Evolutionary conservation across 257 asterid species (phyloP).

Genomic region (Jaltomata sinuosa): DNA sequence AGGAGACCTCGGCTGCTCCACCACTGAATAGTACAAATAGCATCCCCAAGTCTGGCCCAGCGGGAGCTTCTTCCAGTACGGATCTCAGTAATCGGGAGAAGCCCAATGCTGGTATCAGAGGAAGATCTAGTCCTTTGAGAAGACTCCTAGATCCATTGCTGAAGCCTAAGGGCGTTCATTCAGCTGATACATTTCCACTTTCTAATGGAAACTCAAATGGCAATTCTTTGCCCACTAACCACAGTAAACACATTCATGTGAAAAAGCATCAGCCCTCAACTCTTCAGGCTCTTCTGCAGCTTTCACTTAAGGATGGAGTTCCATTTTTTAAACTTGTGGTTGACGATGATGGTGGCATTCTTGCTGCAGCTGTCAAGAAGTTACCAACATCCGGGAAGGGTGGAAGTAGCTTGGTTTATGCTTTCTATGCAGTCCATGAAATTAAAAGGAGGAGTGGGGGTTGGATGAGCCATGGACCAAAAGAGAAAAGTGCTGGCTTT

Average conservation of each 20-base stretch:
- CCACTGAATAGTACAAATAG: constrained; percentile 28
- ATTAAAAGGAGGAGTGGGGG: constrained; percentile 56
- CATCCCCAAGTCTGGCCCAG: constrained; percentile 46
- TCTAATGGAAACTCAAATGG: background rate
- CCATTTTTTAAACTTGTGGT: constrained; percentile 76
- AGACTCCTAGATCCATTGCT: constrained; percentile 74
- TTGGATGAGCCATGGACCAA: constrained; percentile 78
- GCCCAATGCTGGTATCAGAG: constrained; percentile 33
- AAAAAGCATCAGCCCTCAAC: constrained; percentile 30
- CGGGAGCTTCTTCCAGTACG: constrained; percentile 19
- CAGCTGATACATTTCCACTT: constrained; percentile 22
- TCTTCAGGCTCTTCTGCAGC: constrained; percentile 67
- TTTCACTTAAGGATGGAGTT: constrained; percentile 54
- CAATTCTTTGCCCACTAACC: constrained; percentile 10
- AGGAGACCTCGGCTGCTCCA: constrained; percentile 54
- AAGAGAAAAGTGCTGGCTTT: constrained; percentile 45
- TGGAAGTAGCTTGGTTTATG: constrained; percentile 41
- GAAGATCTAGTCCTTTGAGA: constrained; percentile 78
- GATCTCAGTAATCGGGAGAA: constrained; percentile 31
- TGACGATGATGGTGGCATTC: constrained; percentile 60
- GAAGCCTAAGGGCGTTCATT: constrained; percentile 41
- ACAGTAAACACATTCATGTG: constrained; percentile 23
- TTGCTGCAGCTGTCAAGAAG: constrained; percentile 64
- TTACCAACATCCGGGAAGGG: constrained; percentile 37
- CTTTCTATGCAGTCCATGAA: constrained; percentile 74